Conservation (phyloP, 2,329 filamentous ascomycete genomes). For the Helotiales sp. region DNA sequence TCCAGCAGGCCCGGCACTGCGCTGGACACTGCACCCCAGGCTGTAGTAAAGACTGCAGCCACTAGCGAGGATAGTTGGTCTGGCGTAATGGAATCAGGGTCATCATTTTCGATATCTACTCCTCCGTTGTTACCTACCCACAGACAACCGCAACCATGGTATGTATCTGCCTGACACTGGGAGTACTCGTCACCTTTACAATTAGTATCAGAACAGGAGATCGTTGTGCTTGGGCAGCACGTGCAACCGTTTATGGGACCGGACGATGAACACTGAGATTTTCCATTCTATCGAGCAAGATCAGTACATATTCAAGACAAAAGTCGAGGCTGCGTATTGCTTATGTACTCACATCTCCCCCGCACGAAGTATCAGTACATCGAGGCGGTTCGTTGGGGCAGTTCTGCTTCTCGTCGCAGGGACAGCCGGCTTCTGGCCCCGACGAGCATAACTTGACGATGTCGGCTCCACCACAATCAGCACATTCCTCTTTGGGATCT, state of each 20-base stretch:
- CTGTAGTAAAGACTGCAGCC: constrained; percentile 3
- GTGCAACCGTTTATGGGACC: constrained; percentile 6
- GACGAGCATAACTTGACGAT: constrained; percentile 1
- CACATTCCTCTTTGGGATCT: constrained; percentile 7
- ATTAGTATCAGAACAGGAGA: constrained; percentile 4
- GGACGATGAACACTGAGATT: constrained; percentile 1
- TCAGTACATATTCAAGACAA: constrained; percentile 6
- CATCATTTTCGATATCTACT: not conserved
- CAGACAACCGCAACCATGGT: constrained; percentile 6
- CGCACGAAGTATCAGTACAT: constrained; percentile 5
- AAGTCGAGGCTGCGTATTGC: constrained; percentile 3
- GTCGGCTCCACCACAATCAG: constrained; percentile 3
- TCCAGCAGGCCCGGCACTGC: constrained; percentile 4
- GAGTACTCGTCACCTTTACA: constrained; percentile 5
- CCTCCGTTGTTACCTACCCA: constrained; percentile 2
- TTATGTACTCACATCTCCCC: constrained; percentile 7
- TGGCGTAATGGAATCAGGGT: not conserved
- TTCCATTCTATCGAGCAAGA: constrained; percentile 7
- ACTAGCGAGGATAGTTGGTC: constrained; percentile 5
- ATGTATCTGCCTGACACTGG: constrained; percentile 5
- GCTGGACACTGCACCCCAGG: constrained; percentile 5
- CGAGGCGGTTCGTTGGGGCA: constrained; percentile 6
- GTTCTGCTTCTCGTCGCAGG: constrained; percentile 6
- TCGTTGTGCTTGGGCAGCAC: constrained; percentile 6
- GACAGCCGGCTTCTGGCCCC: constrained; percentile 3